Base-by-base conservation (phyloP, 1,284 basidiomycete species). In the Trametes pubescens region DNA sequence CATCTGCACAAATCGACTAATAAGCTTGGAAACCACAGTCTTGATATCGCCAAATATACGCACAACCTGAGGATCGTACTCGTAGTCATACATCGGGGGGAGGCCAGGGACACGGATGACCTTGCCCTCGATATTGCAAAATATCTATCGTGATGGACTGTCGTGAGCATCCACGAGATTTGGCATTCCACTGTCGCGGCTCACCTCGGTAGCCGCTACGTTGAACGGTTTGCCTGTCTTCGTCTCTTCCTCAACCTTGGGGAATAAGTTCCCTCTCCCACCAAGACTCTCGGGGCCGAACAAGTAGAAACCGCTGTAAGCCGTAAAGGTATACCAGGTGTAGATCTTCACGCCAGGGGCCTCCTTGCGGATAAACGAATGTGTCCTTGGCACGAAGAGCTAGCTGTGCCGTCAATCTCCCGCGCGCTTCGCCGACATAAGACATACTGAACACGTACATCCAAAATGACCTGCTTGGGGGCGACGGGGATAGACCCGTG, bases 71-170 rank as follows among this genome's bases (percentile, higher is more conserved):
- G 72, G 69, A 8, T 61, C 21, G 24, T 61, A 55, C 56, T 74
- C 72, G 34, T 71, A 61, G 47, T 72, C 68, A 52, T 72, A 70
- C 65, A 72, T 71, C 0, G 67, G 64, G 16, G 71, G 68, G 35
- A 72, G 47, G 1, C 70, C 69, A 0, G 71, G 70, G 16, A 72
- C 52, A 0, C 55, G 47, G 0, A 72, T 26, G 9, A 73, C 52
- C 21, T 59, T 49, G 0, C 55, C 63, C 16, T 55, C 38, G 34
- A 29, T 29, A n/a, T 59, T 47, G 14, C 59, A 59, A 4, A 57
- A 43, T 1, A 69, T 32, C 69, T 72, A 24, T 22, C 16, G 13
- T 4, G 14, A n/a, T 3, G 16, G 16, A 16, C 5, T 13, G 26
- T 38, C 52, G 26, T 5, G 5, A 9, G 2, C 7, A 14, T n/a